Evolutionary conservation across 495 filamentous ascomycete species (phyloP).

Genomic region (Sporormia fimetaria): DNA sequence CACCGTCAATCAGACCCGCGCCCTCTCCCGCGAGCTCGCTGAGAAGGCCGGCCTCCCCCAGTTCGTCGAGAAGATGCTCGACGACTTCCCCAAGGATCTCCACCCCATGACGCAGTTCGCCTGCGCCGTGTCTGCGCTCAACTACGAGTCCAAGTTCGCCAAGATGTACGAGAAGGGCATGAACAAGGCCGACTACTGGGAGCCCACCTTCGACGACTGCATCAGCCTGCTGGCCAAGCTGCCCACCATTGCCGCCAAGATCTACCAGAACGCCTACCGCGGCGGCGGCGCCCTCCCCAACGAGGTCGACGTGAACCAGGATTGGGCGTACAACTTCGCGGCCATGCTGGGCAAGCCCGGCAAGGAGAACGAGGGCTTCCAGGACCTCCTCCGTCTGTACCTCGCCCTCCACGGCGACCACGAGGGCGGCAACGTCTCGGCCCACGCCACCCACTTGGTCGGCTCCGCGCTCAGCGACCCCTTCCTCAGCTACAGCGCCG

Average conservation of each 20-base stretch:
- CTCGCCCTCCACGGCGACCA: constrained; percentile 95
- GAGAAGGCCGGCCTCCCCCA: constrained; percentile 74
- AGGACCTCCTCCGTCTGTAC: constrained; percentile 86
- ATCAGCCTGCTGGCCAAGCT: constrained; percentile 93
- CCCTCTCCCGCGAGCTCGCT: constrained; percentile 73
- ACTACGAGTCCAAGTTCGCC: constrained; percentile 84
- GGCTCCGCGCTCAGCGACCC: constrained; percentile 92
- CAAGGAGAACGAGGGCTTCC: constrained; percentile 78
- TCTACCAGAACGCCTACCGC: constrained; percentile 81
- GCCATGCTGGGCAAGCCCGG: constrained; percentile 90
- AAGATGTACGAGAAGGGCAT: constrained; percentile 84
- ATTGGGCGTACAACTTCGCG: constrained; percentile 98
- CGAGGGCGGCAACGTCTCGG: constrained; percentile 95
- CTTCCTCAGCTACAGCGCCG: constrained; percentile 91
- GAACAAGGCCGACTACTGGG: constrained; percentile 95
- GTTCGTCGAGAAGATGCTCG: constrained; percentile 78
- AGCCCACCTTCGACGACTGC: constrained; percentile 92
- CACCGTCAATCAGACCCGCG: constrained; percentile 64
- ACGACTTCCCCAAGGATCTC: constrained; percentile 73
- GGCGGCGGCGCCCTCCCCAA: constrained; percentile 66
- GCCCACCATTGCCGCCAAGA: constrained; percentile 90
- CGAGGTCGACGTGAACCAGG: constrained; percentile 68
- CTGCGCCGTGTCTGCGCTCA: constrained; percentile 84
- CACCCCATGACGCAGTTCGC: constrained; percentile 98
- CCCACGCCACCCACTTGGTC: constrained; percentile 93